Conservation (phyloP, 139 green algal genomes). For the Yamagishiella unicocca region DNA sequence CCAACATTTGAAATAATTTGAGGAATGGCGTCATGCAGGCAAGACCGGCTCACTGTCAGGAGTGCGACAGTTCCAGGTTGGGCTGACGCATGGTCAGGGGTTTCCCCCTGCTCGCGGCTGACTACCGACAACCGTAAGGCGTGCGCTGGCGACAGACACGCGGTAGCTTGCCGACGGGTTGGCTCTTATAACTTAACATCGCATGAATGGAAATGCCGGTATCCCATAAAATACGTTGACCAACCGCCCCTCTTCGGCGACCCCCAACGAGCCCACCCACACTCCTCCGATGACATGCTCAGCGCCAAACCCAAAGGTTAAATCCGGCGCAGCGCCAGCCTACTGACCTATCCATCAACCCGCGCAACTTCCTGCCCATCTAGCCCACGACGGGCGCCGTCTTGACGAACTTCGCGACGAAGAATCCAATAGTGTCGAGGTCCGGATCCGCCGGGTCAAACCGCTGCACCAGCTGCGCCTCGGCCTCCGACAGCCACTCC, state of each 20-base stretch:
- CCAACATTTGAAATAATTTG: too few relatives aligned
- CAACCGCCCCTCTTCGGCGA: background rate
- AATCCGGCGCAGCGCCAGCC: too few relatives aligned
- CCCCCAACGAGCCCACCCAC: background rate
- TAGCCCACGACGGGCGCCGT: background rate
- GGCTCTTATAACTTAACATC: too few relatives aligned
- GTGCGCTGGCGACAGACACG: too few relatives aligned
- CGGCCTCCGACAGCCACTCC: constrained; percentile 73
- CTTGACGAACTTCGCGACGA: constrained; percentile 90
- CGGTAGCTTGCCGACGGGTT: too few relatives aligned
- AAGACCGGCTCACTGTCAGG: too few relatives aligned
- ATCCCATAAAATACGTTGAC: background rate
- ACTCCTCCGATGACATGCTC: background rate
- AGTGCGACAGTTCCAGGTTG: too few relatives aligned
- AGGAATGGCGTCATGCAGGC: too few relatives aligned
- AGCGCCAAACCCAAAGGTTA: background rate
- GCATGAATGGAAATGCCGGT: too few relatives aligned
- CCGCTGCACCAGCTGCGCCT: constrained; percentile 85
- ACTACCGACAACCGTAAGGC: too few relatives aligned
- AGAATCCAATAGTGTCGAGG: constrained; percentile 91
- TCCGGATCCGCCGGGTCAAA: constrained; percentile 77
- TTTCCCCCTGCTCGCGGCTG: too few relatives aligned
- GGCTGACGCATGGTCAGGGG: too few relatives aligned
- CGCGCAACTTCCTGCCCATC: background rate
- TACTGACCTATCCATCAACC: background rate